Evolutionary conservation across 2,329 filamentous ascomycete species (phyloP).

Genomic region (Botrytis sinoallii): DNA sequence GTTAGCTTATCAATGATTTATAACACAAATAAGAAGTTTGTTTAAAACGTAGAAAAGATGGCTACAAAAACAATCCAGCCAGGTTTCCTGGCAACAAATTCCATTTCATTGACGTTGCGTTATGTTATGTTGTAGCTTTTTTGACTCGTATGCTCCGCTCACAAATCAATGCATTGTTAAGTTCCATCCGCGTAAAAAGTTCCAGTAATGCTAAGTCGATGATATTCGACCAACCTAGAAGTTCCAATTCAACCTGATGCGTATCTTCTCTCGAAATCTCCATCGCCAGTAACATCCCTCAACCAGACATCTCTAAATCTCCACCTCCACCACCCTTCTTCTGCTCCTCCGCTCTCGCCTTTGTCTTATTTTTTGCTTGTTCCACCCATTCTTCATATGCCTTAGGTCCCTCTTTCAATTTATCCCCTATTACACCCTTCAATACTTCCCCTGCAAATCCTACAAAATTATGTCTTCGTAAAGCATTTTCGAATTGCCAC

Average conservation of each 20-base stretch:
- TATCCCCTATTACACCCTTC: slow-evolving; percentile 76
- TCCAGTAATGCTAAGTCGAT: background rate
- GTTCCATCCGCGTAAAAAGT: background rate
- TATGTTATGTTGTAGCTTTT: background rate
- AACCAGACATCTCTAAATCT: slow-evolving; percentile 37
- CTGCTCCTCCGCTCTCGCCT: slow-evolving; percentile 38
- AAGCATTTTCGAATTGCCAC: slow-evolving; percentile 94
- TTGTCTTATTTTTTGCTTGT: slow-evolving; percentile 59
- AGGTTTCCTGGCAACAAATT: background rate
- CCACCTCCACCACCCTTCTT: slow-evolving; percentile 31
- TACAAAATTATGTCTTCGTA: slow-evolving; percentile 92
- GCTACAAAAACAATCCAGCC: no score
- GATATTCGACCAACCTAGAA: background rate
- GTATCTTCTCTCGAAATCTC: background rate
- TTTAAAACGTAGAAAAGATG: background rate
- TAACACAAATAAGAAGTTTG: background rate
- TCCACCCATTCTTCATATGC: slow-evolving; percentile 72
- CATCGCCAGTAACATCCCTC: slow-evolving; percentile 1
- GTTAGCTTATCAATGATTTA: background rate
- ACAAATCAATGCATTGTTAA: background rate
- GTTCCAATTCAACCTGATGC: background rate
- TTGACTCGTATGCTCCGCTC: background rate
- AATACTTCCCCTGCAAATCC: slow-evolving; percentile 89
- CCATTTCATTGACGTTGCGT: background rate
- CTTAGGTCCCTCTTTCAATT: slow-evolving; percentile 62